Base-by-base conservation (phyloP, 2,329 filamentous ascomycete species). In the Colletotrichum horii region DNA sequence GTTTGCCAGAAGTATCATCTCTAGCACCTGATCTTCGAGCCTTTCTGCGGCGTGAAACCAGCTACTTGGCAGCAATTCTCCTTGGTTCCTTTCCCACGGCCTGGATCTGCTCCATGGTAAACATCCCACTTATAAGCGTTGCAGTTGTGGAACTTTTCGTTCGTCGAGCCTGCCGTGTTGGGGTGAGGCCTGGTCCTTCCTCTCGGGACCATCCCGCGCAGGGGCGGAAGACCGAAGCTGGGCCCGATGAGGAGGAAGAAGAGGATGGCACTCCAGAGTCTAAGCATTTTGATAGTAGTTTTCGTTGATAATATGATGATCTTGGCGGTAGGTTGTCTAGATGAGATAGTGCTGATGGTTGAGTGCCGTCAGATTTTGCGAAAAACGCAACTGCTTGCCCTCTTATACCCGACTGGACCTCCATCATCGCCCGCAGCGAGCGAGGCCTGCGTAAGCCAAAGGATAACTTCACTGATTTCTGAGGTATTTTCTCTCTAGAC, bases 1-100 rank as follows among this genome's bases (percentile, higher is more conserved):
- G n/a, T 0, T 22, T 0, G 0, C n/a, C n/a, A 14, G 6, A 3
- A 0, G 7, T 22, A 2, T 22, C 2, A 22, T 2, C 2, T n/a
- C 43, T 52, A 52, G n/a, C 43, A 52, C 43, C 22, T 52, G n/a
- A 52, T 52, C 43, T 52, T 52, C 0, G 43, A 52, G n/a, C n/a
- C 43, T 22, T 52, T 52, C n/a, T 52, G 43, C 43, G 43, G 43
- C n/a, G 43, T 52, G n/a, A 52, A 52, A 1, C 43, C 43, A 22
- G 43, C 43, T 8, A 52, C 43, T 4, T 52, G 43, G 43, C 43
- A 52, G 43, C 43, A 52, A 3, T 52, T 52, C 43, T 52, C 43
- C 43, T 52, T 52, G n/a, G 22, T 0, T 22, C 43, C 43, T 14
- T 52, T 52, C 6, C 43, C 43, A 0, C 43, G 8, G 6, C 43